Evolutionary conservation across 2,329 filamentous ascomycete species (phyloP).

Genomic region (Aspergillus sp.): DNA sequence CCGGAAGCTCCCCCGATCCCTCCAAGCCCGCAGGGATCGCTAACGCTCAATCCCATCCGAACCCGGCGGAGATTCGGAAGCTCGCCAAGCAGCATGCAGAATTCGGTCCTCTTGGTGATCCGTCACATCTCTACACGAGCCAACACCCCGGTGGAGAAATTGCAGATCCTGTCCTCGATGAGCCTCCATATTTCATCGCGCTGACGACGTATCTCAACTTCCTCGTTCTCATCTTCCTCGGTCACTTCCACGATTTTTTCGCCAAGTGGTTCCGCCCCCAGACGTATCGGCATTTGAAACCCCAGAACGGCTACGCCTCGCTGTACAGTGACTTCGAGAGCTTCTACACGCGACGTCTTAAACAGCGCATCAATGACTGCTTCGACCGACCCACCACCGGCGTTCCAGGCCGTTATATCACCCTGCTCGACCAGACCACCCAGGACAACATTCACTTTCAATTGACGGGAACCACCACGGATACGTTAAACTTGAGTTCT

Average conservation of each 20-base stretch:
- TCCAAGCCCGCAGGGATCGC: background rate
- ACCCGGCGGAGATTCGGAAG: conserved; percentile 67
- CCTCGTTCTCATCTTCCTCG: conserved; percentile 85
- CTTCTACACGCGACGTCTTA: conserved; percentile 87
- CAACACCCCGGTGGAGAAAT: conserved; percentile 75
- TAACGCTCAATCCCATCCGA: background rate
- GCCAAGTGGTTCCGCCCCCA: conserved; percentile 83
- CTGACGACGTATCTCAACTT: conserved; percentile 97
- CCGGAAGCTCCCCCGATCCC: conserved; percentile 11
- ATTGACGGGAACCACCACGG: conserved; percentile 79
- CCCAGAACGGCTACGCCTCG: conserved; percentile 82
- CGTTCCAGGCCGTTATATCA: conserved; percentile 88
- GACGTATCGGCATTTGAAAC: conserved; percentile 76
- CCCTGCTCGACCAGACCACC: conserved; percentile 80
- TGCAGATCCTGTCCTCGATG: conserved; percentile 78
- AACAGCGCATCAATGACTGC: conserved; percentile 91
- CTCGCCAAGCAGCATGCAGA: conserved; percentile 77
- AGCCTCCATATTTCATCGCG: conserved; percentile 90
- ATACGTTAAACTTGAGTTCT: conserved; percentile 95
- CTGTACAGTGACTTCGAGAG: conserved; percentile 97
- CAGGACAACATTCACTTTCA: conserved; percentile 85
- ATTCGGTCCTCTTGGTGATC: conserved; percentile 77
- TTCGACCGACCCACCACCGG: conserved; percentile 87
- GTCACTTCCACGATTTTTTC: conserved; percentile 91
- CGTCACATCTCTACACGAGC: conserved; percentile 80